Evolutionary conservation across 2,329 filamentous ascomycete species (phyloP).

Genomic region (Scleromitrula shiraiana): DNA sequence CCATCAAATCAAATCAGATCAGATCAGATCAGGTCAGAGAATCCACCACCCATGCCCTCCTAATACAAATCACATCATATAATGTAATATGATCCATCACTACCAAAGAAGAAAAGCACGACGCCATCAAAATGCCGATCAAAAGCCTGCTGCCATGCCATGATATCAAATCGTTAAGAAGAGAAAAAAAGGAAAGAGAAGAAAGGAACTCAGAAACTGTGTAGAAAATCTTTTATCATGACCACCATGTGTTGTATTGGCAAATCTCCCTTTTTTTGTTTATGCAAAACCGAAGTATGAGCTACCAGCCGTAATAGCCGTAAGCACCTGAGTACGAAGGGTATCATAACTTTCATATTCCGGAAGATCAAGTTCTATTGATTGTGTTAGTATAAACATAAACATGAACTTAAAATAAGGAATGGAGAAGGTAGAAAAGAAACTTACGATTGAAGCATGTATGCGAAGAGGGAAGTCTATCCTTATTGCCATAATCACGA

Average conservation of each 20-base stretch:
- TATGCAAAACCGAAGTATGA: conserved; percentile 98
- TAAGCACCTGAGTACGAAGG: conserved; percentile 80
- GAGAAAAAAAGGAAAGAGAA: conserved; percentile 16
- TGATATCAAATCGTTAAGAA: conserved; percentile 19
- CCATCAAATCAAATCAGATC: conserved; percentile 12
- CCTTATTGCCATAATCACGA: conserved; percentile 93
- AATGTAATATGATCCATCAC: conserved; percentile 22
- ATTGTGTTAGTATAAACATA: conserved; percentile 18
- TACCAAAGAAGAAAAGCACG: conserved; percentile 13
- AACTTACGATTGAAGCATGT: conserved; percentile 98
- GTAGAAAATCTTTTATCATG: no score
- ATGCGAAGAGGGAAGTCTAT: conserved; percentile 89
- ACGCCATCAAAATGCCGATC: conserved; percentile 30
- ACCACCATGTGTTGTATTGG: no score
- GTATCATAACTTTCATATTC: conserved; percentile 96
- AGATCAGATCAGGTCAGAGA: no score
- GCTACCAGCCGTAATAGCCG: conserved; percentile 94
- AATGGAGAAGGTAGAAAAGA: no score
- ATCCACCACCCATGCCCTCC: no score
- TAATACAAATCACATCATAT: no score
- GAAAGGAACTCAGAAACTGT: no score
- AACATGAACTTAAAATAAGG: neutral
- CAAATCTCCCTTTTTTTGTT: conserved; percentile 19
- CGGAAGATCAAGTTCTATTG: conserved; percentile 85
- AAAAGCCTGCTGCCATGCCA: conserved; percentile 26